Evolutionary conservation across 306 rosid genomes (phyloP).

Genomic region (Medicago ruthenica): DNA sequence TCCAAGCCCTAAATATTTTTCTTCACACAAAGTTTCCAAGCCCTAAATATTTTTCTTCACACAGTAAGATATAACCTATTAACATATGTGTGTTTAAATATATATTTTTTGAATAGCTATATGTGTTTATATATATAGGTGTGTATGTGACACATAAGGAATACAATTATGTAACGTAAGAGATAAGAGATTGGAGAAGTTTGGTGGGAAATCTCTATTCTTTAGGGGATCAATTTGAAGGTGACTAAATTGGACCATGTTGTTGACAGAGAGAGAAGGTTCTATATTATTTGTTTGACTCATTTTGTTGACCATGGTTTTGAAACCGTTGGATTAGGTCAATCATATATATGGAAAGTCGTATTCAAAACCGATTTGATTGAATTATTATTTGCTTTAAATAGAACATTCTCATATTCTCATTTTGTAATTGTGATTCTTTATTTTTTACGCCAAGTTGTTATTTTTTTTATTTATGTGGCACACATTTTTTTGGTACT

Average conservation of each 20-base stretch:
- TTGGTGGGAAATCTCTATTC: constrained; percentile 57
- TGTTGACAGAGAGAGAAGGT: constrained; percentile 33
- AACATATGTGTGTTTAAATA: neutral
- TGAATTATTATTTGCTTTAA: neutral
- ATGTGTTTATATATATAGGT: neutral
- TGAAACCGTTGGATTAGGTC: constrained; percentile 38
- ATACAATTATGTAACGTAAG: constrained; percentile 56
- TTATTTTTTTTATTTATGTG: neutral
- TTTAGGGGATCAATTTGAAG: constrained; percentile 51
- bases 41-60: constrained; percentile 33
- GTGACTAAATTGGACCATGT: constrained; percentile 61
- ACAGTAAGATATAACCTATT: neutral
- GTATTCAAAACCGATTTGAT: neutral
- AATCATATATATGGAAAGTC: neutral
- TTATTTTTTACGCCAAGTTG: neutral
- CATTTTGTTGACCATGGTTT: neutral
- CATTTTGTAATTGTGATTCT: neutral
- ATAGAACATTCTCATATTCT: neutral
- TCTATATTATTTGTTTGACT: neutral
- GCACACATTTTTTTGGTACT: neutral
- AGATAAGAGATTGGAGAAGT: constrained; percentile 49
- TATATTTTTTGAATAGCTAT: neutral
- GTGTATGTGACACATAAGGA: constrained; percentile 7
- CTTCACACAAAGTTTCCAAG: neutral
- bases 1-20: constrained; percentile 23